Base-by-base conservation (phyloP, 805 yeast genomes). In the Phaffomyces thermotolerans region DNA sequence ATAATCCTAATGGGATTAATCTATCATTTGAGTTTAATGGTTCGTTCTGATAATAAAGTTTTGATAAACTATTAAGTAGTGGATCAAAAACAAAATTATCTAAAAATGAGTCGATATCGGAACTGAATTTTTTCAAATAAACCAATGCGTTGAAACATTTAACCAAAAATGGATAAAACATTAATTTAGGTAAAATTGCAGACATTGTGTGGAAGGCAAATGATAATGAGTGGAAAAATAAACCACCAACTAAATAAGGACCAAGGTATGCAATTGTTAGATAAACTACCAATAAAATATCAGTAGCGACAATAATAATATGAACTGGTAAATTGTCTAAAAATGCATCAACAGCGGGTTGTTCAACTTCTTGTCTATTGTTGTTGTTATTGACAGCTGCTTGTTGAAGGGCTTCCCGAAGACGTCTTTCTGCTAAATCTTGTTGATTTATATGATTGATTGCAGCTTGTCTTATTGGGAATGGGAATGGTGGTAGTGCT, bases 191-290 rank as follows among this genome's bases (percentile, higher is more conserved):
- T 12, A 32, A 10, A 20, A 23, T 38, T 2, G 53, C 46, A 12
- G 47, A 14, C 5, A 43, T 39, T 1, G 44, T 10, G n/a, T 44
- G 9, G 7, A 34, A 34, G 1, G 35, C 9, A 8, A 45, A 13
- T 52, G 40, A 39, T 57, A 54, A 29, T 46, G 52, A 8, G 43
- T 34, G 65, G 44, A 18, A 50, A 35, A 45, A 6, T 6, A 47
- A 10, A 15, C 51, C 53, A 9, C 82, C 83, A 4, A 73, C 37
- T 36, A 69, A 52, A 7, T 75, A 70, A 10, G 84, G 82, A 3
- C 75, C 47, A 15, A 72, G 60, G 51, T 75, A 78, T 1, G 73
- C 62, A 13, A 66, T 36, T 27, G 70, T 60, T 33, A 75, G 53
- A 45, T 71, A 72, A 3, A 63, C 52, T 1, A 68, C 56, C 3